Evolutionary conservation across 2,329 filamentous ascomycete species (phyloP).

Genomic region (Amauroascus niger): DNA sequence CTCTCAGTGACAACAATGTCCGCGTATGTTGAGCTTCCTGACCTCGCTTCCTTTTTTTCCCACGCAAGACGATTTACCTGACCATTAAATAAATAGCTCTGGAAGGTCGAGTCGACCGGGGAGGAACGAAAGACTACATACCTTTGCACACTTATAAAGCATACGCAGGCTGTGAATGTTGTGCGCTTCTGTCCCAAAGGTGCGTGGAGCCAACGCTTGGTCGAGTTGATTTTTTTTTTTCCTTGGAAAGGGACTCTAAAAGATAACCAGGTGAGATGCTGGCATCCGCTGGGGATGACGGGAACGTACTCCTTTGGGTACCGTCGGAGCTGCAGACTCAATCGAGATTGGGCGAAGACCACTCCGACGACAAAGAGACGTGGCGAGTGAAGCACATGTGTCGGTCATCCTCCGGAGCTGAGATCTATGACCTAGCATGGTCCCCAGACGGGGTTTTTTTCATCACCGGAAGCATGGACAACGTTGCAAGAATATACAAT

Average conservation of each 20-base stretch:
- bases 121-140: conserved; percentile 87
- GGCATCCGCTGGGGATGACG: conserved; percentile 91
- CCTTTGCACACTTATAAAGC: conserved; percentile 80
- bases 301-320: conserved; percentile 93
- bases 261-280: conserved; percentile 65
- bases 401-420: conserved; percentile 79
- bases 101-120: conserved; percentile 76
- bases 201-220: conserved; percentile 35
- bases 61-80: conserved; percentile 16
- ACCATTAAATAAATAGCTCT: conserved; percentile 54
- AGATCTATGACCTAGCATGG: conserved; percentile 98
- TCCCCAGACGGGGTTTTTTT: conserved; percentile 94
- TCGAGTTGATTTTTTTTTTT: too few species aligned
- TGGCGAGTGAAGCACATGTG: conserved; percentile 99
- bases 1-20: conserved; percentile 71
- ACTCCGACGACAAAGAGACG: conserved; percentile 84
- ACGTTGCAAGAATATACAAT: conserved; percentile 94
- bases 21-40: conserved; percentile 51
- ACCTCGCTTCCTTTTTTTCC: conserved; percentile 17
- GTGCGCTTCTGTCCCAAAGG: conserved; percentile 92
- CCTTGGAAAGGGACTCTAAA: conserved; percentile 1
- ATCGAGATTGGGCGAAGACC: conserved; percentile 67
- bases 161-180: conserved; percentile 96
- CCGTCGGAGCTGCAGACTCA: conserved; percentile 65
- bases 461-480: conserved; percentile 99